Conservation (phyloP, 1,284 basidiomycete genomes). For the Tausonia pullulans region DNA sequence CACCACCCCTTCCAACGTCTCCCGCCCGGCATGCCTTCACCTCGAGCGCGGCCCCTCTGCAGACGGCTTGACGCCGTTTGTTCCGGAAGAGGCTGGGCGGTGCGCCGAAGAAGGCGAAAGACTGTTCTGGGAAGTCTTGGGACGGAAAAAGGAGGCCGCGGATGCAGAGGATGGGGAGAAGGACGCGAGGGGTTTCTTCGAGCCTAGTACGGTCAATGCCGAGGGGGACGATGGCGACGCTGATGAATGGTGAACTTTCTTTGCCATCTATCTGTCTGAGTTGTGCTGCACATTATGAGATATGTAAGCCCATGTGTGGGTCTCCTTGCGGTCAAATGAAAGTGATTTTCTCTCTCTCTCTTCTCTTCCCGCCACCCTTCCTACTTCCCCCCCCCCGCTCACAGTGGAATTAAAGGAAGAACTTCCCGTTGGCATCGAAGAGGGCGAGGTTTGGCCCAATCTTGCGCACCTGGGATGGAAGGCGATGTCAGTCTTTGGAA, state of each 20-base stretch:
- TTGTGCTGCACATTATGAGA: too few species aligned
- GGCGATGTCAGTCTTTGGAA: neutral
- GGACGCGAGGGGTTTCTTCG: constrained; percentile 35
- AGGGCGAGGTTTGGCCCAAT: constrained; percentile 1
- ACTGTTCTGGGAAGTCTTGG: constrained; percentile 48
- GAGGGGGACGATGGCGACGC: constrained; percentile 38
- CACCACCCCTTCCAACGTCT: constrained; percentile 36
- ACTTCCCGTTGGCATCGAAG: constrained; percentile 7
- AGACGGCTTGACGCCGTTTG: neutral
- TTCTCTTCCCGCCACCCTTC: too few species aligned
- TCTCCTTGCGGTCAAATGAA: too few species aligned
- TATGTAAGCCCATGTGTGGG: too few species aligned
- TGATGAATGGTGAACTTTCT: constrained; percentile 18
- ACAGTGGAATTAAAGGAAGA: neutral
- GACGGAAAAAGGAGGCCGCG: neutral
- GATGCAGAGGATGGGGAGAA: constrained; percentile 4
- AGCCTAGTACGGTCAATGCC: constrained; percentile 36
- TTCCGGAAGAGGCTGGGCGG: constrained; percentile 44
- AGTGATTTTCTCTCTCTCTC: too few species aligned
- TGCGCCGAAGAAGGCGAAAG: constrained; percentile 49
- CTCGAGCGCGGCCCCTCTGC: constrained; percentile 28
- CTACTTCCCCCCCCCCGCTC: too few species aligned
- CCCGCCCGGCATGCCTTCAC: constrained; percentile 29
- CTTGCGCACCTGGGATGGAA: neutral
- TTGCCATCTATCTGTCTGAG: too few species aligned